Conservation (phyloP, 192 early-diverging fungal genomes). For the Backusella westeae region DNA sequence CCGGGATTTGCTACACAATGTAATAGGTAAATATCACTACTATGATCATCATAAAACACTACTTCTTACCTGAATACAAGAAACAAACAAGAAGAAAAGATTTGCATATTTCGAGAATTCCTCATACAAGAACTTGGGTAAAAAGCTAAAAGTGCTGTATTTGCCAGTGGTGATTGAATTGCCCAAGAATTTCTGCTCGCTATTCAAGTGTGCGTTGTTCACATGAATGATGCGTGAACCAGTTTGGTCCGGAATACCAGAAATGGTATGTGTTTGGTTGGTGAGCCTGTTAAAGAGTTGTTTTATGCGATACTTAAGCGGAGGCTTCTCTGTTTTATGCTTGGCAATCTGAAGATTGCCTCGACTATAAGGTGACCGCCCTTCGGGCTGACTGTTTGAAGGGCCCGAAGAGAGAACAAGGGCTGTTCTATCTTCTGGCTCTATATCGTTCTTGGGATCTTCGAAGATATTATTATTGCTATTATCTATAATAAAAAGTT, state of each 20-base stretch:
- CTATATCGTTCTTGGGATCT: background rate
- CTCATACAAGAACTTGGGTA: slow-evolving; percentile 94
- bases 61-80: slow-evolving; percentile 77
- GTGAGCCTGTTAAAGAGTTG: background rate
- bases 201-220: slow-evolving; percentile 80
- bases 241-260: slow-evolving; percentile 9
- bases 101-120: slow-evolving; percentile 99
- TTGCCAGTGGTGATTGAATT: slow-evolving; percentile 95
- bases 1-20: slow-evolving; percentile 80
- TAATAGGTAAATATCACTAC: background rate
- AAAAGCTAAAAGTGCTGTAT: slow-evolving; percentile 88
- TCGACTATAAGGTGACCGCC: background rate
- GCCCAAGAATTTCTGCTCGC: slow-evolving; percentile 77
- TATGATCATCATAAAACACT: background rate
- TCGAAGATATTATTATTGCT: background rate
- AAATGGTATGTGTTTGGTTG: background rate
- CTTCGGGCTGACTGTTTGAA: background rate
- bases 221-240: slow-evolving; percentile 82
- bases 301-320: background rate
- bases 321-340: background rate
- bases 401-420: background rate
- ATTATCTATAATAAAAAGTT: background rate
- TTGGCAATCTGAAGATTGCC: background rate
- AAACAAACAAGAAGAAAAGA: slow-evolving; percentile 97
- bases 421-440: background rate